A percentile compares a stretch with the other conserved stretches of the same genome.
Evolutionary conservation across 495 filamentous ascomycete species (phyloP).

Genomic region (Hypoxylon crocopeplum): DNA sequence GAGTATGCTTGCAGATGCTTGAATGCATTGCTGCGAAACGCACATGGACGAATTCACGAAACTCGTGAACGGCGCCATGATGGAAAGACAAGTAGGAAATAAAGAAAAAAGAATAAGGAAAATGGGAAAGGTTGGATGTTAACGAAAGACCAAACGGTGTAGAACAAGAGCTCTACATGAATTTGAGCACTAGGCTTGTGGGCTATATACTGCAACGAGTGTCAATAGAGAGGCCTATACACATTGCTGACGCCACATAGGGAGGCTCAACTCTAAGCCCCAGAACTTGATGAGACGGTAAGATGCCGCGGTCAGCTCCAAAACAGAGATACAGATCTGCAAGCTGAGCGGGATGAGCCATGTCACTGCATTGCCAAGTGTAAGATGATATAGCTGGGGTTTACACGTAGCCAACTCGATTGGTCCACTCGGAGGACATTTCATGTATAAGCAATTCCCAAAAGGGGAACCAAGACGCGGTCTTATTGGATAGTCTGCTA

Average conservation of each 20-base stretch:
- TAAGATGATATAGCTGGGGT: too few species aligned
- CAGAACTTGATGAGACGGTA: not conserved
- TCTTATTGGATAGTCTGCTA: too few species aligned
- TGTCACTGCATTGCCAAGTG: too few species aligned
- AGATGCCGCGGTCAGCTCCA: not conserved
- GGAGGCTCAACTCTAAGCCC: not conserved
- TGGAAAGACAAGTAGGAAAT: not conserved
- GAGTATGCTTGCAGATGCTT: slow-evolving; percentile 67
- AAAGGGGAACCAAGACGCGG: too few species aligned
- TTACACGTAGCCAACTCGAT: too few species aligned
- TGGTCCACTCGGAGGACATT: too few species aligned
- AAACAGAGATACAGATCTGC: slow-evolving; percentile 4
- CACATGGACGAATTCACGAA: slow-evolving; percentile 15
- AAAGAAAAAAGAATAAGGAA: not conserved
- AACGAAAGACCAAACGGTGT: slow-evolving; percentile 9
- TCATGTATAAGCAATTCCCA: too few species aligned
- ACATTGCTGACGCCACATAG: not conserved
- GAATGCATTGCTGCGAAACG: slow-evolving; percentile 55
- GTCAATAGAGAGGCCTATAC: not conserved
- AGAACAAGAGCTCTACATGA: not conserved
- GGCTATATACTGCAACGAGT: slow-evolving; percentile 4
- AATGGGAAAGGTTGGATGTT: not conserved
- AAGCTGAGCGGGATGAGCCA: too few species aligned
- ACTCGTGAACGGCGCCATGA: slow-evolving; percentile 6
- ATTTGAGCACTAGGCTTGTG: not conserved